Evolutionary conservation across 345 rosid species (phyloP).

Genomic region (Lumnitzera littorea): DNA sequence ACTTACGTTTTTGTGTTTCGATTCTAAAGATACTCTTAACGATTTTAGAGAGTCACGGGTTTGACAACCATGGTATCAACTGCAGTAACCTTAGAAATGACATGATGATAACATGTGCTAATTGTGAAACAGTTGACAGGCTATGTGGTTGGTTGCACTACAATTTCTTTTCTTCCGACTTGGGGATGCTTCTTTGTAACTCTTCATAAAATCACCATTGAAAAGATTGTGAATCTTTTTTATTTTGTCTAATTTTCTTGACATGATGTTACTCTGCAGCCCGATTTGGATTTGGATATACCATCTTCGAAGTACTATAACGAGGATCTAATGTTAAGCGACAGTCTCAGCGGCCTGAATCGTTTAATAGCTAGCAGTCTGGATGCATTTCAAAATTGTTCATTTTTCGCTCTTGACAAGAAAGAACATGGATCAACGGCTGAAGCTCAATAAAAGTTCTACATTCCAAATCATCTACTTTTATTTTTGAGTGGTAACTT

Average conservation of each 20-base stretch:
- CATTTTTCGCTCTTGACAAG: constrained; percentile 53
- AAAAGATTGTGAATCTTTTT: neutral
- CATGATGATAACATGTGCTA: no score
- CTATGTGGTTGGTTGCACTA: no score
- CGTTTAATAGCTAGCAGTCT: constrained; percentile 88
- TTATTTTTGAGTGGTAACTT: neutral
- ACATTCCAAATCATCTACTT: constrained; percentile 7
- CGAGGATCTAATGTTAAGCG: constrained; percentile 60
- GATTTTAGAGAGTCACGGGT: no score
- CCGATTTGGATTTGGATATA: constrained; percentile 68
- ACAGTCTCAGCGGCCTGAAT: constrained; percentile 81
- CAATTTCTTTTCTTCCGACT: no score
- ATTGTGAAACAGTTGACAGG: no score
- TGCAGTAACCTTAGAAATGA: no score
- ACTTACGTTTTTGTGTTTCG: no score
- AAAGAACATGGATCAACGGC: constrained; percentile 54
- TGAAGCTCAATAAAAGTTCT: constrained; percentile 41
- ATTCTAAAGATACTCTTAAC: no score
- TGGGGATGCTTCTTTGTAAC: no score
- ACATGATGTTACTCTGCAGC: constrained; percentile 35
- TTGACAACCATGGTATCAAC: no score
- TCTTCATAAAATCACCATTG: no score
- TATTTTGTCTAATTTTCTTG: constrained; percentile 3
- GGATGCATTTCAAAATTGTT: constrained; percentile 88
- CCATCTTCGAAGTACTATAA: constrained; percentile 55